These are phyloP conservation scores for Xylariaceae sp. DNA, from an alignment of 2,329 filamentous ascomycete genomes.

Conservation along the genomic window DNA sequence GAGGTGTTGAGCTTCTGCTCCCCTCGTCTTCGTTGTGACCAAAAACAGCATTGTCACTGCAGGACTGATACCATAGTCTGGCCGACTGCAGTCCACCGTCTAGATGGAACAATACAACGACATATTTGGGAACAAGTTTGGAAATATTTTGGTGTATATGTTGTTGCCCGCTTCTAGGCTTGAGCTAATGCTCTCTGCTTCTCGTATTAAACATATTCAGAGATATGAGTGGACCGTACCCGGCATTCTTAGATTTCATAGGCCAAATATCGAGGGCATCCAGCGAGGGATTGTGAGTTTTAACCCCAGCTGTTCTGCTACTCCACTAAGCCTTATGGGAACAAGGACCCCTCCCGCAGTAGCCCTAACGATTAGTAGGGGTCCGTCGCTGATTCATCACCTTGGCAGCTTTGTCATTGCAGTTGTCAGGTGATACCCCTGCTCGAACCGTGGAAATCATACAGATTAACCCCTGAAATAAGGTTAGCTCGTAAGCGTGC, in stretches of 20 bases:
- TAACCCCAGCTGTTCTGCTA: neutral
- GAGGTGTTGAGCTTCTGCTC: neutral
- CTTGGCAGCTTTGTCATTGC: neutral
- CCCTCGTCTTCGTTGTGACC: too few relatives aligned
- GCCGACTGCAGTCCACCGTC: conserved; percentile 12
- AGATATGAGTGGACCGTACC: conserved; percentile 12
- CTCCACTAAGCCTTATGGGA: conserved; percentile 27
- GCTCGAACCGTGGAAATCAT: neutral
- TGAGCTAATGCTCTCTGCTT: conserved; percentile 3
- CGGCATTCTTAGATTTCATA: neutral
- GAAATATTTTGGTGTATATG: conserved; percentile 1
- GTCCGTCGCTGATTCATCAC: neutral
- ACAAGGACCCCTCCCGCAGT: conserved; percentile 8
- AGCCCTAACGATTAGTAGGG: conserved; percentile 21
- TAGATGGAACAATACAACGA: neutral
- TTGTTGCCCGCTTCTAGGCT: neutral
- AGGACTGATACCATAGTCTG: too few relatives aligned
- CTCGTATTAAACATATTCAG: conserved; percentile 18
- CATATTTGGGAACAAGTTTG: neutral
- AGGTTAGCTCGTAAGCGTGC: too few relatives aligned
- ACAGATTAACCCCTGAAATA: neutral
- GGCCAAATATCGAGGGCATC: neutral
- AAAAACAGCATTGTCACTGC: neutral
- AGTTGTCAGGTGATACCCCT: neutral
- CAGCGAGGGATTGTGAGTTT: too few relatives aligned